Conservation (phyloP, 306 rosid species). For the Vigna unguiculata region DNA sequence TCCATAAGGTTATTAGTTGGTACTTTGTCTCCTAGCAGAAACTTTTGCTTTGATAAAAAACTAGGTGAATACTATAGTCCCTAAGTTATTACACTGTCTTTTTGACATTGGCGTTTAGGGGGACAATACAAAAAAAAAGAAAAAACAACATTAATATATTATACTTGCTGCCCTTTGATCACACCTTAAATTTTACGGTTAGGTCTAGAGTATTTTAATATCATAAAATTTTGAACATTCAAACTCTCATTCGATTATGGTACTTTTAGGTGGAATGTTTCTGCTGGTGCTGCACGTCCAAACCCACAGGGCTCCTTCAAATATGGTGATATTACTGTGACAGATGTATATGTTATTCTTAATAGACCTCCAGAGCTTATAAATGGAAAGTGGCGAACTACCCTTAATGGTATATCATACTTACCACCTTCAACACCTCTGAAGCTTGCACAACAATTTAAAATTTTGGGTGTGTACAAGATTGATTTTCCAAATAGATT, state of each 20-base stretch:
- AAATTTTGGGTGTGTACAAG: constrained; percentile 76
- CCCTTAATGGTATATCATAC: constrained; percentile 87
- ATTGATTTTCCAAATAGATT: constrained; percentile 79
- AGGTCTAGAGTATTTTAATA: not conserved
- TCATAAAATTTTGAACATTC: constrained; percentile 28
- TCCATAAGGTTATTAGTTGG: constrained; percentile 71
- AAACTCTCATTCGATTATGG: constrained; percentile 32
- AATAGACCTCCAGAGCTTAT: constrained; percentile 80
- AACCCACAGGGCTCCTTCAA: constrained; percentile 89
- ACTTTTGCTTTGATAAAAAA: constrained; percentile 11
- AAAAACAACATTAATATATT: no score
- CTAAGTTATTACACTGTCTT: constrained; percentile 8
- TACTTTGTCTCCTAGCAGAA: constrained; percentile 36
- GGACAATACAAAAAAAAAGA: constrained; percentile 15
- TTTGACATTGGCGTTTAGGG: not conserved
- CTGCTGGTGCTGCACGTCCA: constrained; percentile 93
- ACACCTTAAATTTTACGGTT: constrained; percentile 13
- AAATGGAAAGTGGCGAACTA: constrained; percentile 76
- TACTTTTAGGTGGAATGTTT: constrained; percentile 70
- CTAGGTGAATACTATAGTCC: not conserved
- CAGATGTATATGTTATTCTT: constrained; percentile 71
- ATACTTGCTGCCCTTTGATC: no score
- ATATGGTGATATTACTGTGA: constrained; percentile 76
- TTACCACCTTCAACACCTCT: constrained; percentile 83
- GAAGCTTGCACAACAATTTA: constrained; percentile 76